phyloP scores from a whole-genome alignment of 1,284 basidiomycete species.

The Cystobasidium slooffiae region DNA sequence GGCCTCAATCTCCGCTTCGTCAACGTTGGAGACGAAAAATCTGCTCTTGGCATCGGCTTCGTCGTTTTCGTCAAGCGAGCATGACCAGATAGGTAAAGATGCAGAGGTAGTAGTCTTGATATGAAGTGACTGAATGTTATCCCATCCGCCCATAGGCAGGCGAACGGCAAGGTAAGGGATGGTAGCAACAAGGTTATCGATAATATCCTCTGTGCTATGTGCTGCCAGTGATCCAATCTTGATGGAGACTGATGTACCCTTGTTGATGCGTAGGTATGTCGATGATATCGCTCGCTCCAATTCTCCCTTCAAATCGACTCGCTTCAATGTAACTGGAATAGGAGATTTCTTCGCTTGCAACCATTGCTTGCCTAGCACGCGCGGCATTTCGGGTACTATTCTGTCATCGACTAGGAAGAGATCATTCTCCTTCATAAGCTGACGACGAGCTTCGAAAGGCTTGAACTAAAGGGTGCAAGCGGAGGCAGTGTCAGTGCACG shows the following conservation, averaged over 20 bases:
- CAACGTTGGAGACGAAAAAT: conserved; percentile 32
- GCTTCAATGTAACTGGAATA: conserved; percentile 79
- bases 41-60: conserved; percentile 51
- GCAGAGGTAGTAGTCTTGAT: conserved; percentile 87
- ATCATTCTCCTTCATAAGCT: conserved; percentile 84
- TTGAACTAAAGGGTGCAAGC: conserved; percentile 64
- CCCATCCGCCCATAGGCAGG: conserved; percentile 78
- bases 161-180: conserved; percentile 74
- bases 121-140: conserved; percentile 85
- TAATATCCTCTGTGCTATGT: conserved; percentile 72
- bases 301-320: conserved; percentile 85
- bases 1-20: conserved; percentile 50
- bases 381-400: conserved; percentile 82
- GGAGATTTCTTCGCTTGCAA: conserved; percentile 96
- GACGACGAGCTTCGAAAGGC: conserved; percentile 83
- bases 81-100: conserved; percentile 89
- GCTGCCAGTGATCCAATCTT: conserved; percentile 75
- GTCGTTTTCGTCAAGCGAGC: conserved; percentile 59
- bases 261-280: conserved; percentile 91
- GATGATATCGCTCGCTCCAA: conserved; percentile 87
- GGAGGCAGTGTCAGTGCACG: not conserved
- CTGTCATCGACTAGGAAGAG: conserved; percentile 92
- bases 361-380: conserved; percentile 84
- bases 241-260: conserved; percentile 74
- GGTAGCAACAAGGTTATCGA: conserved; percentile 77